phyloP scores from a whole-genome alignment of 164 flowering plant genomes.

The Nelumbo lutea region DNA sequence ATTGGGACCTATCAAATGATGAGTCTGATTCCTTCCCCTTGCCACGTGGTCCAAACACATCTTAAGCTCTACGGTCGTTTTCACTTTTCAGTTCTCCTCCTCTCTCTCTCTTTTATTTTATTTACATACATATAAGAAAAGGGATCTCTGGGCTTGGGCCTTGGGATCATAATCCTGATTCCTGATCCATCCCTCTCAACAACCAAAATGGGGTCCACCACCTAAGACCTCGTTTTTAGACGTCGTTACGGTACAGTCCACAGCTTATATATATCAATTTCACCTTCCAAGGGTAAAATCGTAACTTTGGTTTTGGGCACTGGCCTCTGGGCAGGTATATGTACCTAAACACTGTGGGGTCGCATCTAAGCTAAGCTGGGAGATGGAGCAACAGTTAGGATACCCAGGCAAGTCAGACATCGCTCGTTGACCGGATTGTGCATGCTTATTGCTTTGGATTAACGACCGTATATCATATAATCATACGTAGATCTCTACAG shows the following conservation, averaged over 20 bases:
- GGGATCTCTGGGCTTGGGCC: no score
- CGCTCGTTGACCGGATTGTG: slow-evolving; percentile 33
- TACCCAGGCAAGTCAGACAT: slow-evolving; percentile 46
- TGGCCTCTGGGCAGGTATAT: slow-evolving; percentile 44
- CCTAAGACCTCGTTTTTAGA: not conserved
- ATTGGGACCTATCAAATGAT: no score
- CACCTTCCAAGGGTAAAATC: not conserved
- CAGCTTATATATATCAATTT: not conserved
- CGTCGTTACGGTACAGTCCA: no score
- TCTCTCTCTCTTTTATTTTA: not conserved
- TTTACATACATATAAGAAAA: not conserved
- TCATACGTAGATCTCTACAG: not conserved
- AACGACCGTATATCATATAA: not conserved
- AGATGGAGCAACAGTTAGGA: slow-evolving; percentile 63
- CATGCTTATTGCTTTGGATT: not conserved
- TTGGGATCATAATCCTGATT: not conserved
- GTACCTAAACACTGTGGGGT: slow-evolving; percentile 52
- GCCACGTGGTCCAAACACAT: no score
- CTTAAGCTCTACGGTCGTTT: no score
- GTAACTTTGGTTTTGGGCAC: not conserved
- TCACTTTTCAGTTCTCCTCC: not conserved
- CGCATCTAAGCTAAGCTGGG: slow-evolving; percentile 70
- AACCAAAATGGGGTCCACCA: not conserved
- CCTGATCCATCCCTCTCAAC: not conserved
- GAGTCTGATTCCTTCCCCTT: no score